Conservation (phyloP, 495 filamentous ascomycete species). For the Aspergillus sclerotiicarbonarius region DNA sequence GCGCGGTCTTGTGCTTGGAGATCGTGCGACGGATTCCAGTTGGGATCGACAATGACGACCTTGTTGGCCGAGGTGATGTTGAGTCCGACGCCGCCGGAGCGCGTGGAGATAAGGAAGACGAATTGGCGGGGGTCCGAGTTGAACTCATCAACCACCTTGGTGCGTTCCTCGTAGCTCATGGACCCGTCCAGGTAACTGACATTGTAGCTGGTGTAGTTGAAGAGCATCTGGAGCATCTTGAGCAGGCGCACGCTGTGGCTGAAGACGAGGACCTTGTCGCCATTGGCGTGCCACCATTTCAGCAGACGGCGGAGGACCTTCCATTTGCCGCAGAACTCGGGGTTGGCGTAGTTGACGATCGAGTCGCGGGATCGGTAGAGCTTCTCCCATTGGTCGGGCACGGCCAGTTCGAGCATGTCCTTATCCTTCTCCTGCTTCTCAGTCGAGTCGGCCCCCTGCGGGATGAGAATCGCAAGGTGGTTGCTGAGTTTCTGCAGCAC, state of each 20-base stretch:
- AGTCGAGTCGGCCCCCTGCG: slow-evolving; percentile 58
- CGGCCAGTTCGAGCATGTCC: slow-evolving; percentile 68
- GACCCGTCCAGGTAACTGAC: slow-evolving; percentile 87
- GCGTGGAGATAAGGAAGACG: slow-evolving; percentile 93
- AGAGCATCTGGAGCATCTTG: slow-evolving; percentile 81
- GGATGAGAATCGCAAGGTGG: slow-evolving; percentile 87
- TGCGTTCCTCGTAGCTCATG: slow-evolving; percentile 81
- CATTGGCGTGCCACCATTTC: slow-evolving; percentile 82
- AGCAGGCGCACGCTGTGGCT: slow-evolving; percentile 84
- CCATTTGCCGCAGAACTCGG: slow-evolving; percentile 97
- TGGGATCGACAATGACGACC: slow-evolving; percentile 94
- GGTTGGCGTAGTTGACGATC: slow-evolving; percentile 79
- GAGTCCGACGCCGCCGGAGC: slow-evolving; percentile 83
- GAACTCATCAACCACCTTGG: slow-evolving; percentile 80
- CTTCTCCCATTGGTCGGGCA: slow-evolving; percentile 74
- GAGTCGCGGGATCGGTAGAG: slow-evolving; percentile 75
- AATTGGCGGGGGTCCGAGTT: slow-evolving; percentile 87
- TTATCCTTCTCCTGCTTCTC: slow-evolving; percentile 85
- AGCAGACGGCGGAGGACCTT: slow-evolving; percentile 84
- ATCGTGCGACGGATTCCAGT: slow-evolving; percentile 95
- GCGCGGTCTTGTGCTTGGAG: slow-evolving; percentile 96
- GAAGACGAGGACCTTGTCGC: slow-evolving; percentile 94
- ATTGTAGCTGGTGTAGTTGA: slow-evolving; percentile 86
- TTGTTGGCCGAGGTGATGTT: slow-evolving; percentile 99
- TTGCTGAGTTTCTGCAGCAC: slow-evolving; percentile 86